These are phyloP conservation scores for Cladosporium sp. DNA, from an alignment of 2,329 filamentous ascomycete genomes.

Conservation along the genomic window DNA sequence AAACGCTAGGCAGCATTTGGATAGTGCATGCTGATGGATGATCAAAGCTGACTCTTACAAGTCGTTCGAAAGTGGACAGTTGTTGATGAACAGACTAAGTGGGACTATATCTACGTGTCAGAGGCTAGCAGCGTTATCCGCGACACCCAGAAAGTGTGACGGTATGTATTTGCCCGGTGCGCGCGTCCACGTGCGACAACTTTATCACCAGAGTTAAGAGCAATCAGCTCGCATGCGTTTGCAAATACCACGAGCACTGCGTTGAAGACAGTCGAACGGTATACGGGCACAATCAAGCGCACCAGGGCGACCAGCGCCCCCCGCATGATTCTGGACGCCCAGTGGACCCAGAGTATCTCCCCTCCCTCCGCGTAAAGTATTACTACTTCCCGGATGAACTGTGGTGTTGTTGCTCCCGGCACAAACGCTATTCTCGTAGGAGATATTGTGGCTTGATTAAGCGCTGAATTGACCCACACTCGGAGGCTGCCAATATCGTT, in stretches of 20 bases:
- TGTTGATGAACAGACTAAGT: no score
- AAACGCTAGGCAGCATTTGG: background rate
- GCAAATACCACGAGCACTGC: background rate
- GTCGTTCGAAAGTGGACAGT: background rate
- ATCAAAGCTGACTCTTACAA: background rate
- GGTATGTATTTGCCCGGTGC: background rate
- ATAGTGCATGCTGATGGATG: background rate
- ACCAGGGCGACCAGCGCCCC: conserved; percentile 86
- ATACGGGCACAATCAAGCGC: background rate
- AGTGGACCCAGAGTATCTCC: conserved; percentile 66
- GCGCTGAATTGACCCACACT: background rate
- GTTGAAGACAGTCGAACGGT: background rate
- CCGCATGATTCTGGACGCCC: conserved; percentile 80
- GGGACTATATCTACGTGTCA: no score
- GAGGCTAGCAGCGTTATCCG: no score
- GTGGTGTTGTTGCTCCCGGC: background rate
- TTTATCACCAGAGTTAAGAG: background rate
- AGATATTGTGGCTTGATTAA: background rate
- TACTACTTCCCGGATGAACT: conserved; percentile 64
- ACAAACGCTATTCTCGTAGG: background rate
- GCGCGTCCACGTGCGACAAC: background rate
- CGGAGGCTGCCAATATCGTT: background rate
- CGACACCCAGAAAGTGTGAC: background rate
- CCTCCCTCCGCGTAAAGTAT: conserved; percentile 77
- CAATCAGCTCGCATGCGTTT: background rate